A percentile compares a stretch with the other conserved stretches of the same genome.
phyloP scores from a whole-genome alignment of 106 monocot species.

The Apostasia shenzhenica region DNA sequence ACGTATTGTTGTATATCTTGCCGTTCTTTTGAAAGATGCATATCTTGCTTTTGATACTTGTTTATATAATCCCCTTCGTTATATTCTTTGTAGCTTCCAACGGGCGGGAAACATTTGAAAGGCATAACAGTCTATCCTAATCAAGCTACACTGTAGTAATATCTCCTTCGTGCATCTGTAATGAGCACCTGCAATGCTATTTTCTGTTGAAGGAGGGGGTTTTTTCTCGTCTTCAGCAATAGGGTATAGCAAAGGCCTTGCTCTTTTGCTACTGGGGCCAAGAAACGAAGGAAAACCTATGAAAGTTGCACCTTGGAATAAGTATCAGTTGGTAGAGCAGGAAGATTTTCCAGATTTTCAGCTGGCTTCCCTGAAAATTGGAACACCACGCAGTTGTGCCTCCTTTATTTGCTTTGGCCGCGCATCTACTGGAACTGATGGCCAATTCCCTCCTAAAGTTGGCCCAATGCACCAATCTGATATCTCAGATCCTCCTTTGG shows the following conservation, averaged over 20 bases:
- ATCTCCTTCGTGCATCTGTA: conserved; percentile 3
- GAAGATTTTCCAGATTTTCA: conserved; percentile 27
- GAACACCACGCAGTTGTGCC: conserved; percentile 28
- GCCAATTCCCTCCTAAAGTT: conserved; percentile 31
- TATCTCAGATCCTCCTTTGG: conserved; percentile 1
- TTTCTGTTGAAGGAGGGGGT: conserved; percentile 89
- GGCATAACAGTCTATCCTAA: too few relatives aligned
- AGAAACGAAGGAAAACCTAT: conserved; percentile 63
- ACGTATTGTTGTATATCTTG: too few relatives aligned
- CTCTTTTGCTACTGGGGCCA: conserved; percentile 55
- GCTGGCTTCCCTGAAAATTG: conserved; percentile 56
- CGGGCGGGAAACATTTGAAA: too few relatives aligned
- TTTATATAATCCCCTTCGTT: too few relatives aligned
- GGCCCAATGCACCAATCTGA: conserved; percentile 23
- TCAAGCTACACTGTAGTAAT: background rate
- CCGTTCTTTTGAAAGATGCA: too few relatives aligned
- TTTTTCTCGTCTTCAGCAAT: conserved; percentile 90
- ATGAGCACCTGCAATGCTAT: conserved; percentile 63
- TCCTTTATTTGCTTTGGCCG: conserved; percentile 39
- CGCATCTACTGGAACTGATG: conserved; percentile 25
- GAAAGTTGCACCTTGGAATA: conserved; percentile 65
- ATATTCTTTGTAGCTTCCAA: too few relatives aligned
- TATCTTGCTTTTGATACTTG: too few relatives aligned
- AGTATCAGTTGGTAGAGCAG: conserved; percentile 66
- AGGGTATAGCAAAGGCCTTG: conserved; percentile 76